Base-by-base conservation (phyloP, 2,329 filamentous ascomycete genomes). In the Ophiostoma pallidulum region DNA sequence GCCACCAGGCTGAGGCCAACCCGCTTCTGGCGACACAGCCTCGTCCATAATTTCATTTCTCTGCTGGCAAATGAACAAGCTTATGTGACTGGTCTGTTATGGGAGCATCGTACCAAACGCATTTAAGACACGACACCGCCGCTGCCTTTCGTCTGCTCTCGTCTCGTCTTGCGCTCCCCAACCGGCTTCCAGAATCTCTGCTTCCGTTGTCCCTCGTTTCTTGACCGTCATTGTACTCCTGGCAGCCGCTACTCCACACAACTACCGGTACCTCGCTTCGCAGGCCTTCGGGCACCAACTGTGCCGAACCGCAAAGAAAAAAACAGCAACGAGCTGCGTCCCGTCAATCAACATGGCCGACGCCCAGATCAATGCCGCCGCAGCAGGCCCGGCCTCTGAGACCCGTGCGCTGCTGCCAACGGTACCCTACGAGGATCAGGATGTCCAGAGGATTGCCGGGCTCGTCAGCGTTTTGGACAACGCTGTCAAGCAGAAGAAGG, bases 391-490 rank as follows among this genome's bases (percentile, higher is more conserved):
- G 22, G 41, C 24, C 3, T 13, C 14, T 9, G 22, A 20, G 22
- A 9, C 38, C 8, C 37, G 10, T 16, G 31, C n/a, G n/a, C n/a
- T n/a, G 2, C 29, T 51, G 14, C 46, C 50, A 10, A 66, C 67
- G 50, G 69, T 74, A 20, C 86, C 86, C 2, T 84, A 80, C 61
- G 66, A 71, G 52, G 64, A 75, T 4, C 91, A 96, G 65, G 78
- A 94, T 60, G 69, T 73, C 9, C 70, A 80, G 41, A 75, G 85
- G 57, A 75, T 92, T 48, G 68, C 76, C 4, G 68, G 74, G 45
- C 75, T 97, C 57, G 65, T 94, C 18, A 69, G 71, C 20, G 69
- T 69, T 20, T 74, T 95, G 16, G 78, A 87, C 39, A 64, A 66
- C 10, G 71, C 70, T 16, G 66, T 69, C 38, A 77, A 80, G 58